Conservation (phyloP, 345 rosid genomes). For the Corchorus capsularis region DNA sequence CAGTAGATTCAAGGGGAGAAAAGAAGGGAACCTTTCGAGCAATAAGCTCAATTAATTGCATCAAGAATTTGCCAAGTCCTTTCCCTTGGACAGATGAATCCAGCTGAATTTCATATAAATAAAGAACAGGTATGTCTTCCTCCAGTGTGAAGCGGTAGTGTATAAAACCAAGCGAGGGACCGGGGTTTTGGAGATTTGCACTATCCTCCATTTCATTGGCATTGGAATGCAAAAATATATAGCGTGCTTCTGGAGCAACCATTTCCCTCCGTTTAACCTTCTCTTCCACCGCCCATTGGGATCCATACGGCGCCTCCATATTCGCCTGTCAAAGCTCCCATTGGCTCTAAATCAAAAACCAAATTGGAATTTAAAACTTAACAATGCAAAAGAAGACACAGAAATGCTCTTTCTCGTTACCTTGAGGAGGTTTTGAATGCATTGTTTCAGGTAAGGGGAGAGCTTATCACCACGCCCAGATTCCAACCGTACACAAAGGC, state of each 20-base stretch:
- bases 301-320: conserved; percentile 73
- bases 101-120: conserved; percentile 85
- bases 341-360: conserved; percentile 1
- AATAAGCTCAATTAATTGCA: conserved; percentile 82
- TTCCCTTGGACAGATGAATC: conserved; percentile 68
- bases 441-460: conserved; percentile 49
- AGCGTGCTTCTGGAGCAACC: conserved; percentile 72
- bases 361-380: neutral
- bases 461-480: conserved; percentile 73
- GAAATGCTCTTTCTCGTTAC: conserved; percentile 24
- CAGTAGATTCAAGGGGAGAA: neutral
- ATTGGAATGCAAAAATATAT: conserved; percentile 49
- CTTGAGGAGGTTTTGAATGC: conserved; percentile 64
- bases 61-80: conserved; percentile 80
- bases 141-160: conserved; percentile 80
- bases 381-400: too few relatives aligned
- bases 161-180: conserved; percentile 65
- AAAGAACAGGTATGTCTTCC: conserved; percentile 83
- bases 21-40: conserved; percentile 63
- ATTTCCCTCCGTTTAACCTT: conserved; percentile 80
- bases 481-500: conserved; percentile 58
- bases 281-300: conserved; percentile 76
- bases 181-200: neutral
- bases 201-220: conserved; percentile 27
- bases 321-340: conserved; percentile 45